Evolutionary conservation across 352 stramenopile genomes (phyloP), one percentile per base, ranked within the genome.

Genomic region (Globisporangium paroecandrum): DNA sequence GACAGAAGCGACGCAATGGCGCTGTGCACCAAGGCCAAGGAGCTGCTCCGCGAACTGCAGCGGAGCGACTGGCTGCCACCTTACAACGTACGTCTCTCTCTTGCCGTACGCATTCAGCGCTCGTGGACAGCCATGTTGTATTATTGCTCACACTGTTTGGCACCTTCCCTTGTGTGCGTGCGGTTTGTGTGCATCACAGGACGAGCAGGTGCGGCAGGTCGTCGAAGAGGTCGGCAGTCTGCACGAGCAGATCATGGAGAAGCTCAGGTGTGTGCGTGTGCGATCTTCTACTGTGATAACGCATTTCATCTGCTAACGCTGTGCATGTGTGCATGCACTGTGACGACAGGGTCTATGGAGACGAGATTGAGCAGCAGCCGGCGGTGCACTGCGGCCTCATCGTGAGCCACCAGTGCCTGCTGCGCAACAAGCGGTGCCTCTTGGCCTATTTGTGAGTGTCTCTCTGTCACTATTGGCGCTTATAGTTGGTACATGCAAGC

Each of bases 61-160:
- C 89, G 90, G 24, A 97, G 91, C 72, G 90, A 97, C 73, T 98
- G 92, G 92, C 71, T 98, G 46, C 89, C 92, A 15, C 82, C 90
- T 4, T 97, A 97, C 78, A 97, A 97, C 72, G 92, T 94, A 72
- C 61, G 84, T 71, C 24, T 22, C 47, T 6, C 43, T 53, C n/a
- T 32, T 32, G 29, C 29, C 29, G 29, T 25, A n/a, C 9, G 18
- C 8, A 12, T 0, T 3, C 24, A 24, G 6, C 22, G 22, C 25
- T 13, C 25, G 49, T 18, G 18, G 36, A 41, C 9, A 41, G 36
- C 36, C 36, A 10, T 41, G 9, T 41, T 13, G 12, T 46, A 6
- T 18, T 47, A 20, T 47, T 47, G n/a, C 27, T 46, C 34, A 46
- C 22, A 6, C 18, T 59, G 15, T 22, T 46, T 24, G 24, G 57